Conservation (phyloP, 495 filamentous ascomycete species). For the Penicillium cosmopolitanum region DNA sequence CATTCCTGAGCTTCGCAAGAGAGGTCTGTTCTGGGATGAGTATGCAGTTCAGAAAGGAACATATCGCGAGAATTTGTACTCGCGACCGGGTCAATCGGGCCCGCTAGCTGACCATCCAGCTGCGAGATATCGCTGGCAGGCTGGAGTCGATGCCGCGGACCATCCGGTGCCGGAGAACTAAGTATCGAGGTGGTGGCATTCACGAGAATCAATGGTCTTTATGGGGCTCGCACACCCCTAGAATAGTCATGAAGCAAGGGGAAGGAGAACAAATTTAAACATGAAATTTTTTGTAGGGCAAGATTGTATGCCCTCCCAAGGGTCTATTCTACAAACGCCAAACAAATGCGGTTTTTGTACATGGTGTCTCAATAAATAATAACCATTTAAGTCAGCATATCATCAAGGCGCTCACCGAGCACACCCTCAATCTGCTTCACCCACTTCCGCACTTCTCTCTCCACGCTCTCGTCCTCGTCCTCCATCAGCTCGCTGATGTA, state of each 20-base stretch:
- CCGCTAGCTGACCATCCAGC: constrained; percentile 53
- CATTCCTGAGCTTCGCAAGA: constrained; percentile 47
- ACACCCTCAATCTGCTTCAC: constrained; percentile 84
- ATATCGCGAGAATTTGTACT: constrained; percentile 53
- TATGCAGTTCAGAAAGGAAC: constrained; percentile 49
- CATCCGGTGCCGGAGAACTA: constrained; percentile 26
- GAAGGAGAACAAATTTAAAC: constrained; percentile 4
- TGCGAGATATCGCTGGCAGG: constrained; percentile 54
- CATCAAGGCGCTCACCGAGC: constrained; percentile 83
- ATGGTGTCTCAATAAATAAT: constrained; percentile 10
- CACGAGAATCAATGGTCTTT: background rate
- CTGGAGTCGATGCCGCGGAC: constrained; percentile 39
- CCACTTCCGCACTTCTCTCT: constrained; percentile 84
- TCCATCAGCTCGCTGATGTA: constrained; percentile 93
- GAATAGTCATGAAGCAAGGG: background rate
- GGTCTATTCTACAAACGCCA: constrained; percentile 31
- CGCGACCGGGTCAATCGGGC: constrained; percentile 44
- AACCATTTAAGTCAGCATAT: constrained; percentile 75
- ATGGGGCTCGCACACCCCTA: no score
- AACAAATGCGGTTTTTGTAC: constrained; percentile 36
- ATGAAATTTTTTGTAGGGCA: constrained; percentile 19
- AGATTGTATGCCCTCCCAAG: constrained; percentile 16
- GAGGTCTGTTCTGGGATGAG: constrained; percentile 55
- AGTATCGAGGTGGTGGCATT: constrained; percentile 7
- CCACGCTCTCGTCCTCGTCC: constrained; percentile 91